phyloP scores from a whole-genome alignment of 768 basidiomycete species.

The Suillus bovinus region DNA sequence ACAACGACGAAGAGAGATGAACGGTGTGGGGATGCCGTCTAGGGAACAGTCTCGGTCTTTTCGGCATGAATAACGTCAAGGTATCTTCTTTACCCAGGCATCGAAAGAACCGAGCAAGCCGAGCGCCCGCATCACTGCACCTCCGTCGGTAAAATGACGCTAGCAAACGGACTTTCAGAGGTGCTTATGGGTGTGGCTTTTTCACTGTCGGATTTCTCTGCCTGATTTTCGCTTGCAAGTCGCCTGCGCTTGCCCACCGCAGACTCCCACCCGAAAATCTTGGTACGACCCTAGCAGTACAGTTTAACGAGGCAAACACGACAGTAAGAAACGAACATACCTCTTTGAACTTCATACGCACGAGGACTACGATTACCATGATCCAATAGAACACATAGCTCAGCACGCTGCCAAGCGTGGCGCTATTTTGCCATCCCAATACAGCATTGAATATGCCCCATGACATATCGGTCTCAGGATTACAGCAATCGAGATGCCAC shows the following conservation, averaged over 20 bases:
- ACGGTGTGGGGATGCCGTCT: no score
- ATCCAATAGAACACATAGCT: conserved; percentile 94
- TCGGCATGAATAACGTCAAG: no score
- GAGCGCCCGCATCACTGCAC: no score
- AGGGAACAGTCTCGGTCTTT: no score
- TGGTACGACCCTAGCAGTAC: conserved; percentile 57
- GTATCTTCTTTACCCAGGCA: no score
- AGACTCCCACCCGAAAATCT: conserved; percentile 56
- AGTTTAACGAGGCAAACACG: background rate
- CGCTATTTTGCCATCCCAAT: conserved; percentile 88
- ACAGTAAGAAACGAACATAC: conserved; percentile 29
- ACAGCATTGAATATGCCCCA: conserved; percentile 86
- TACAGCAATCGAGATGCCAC: conserved; percentile 87
- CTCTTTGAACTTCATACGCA: conserved; percentile 67
- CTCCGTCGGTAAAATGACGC: no score
- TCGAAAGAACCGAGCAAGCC: no score
- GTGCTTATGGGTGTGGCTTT: background rate
- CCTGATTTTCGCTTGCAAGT: conserved; percentile 23
- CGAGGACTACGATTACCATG: conserved; percentile 65
- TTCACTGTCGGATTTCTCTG: background rate
- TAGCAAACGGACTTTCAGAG: no score
- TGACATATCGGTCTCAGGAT: conserved; percentile 55
- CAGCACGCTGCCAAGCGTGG: conserved; percentile 79
- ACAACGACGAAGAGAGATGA: no score
- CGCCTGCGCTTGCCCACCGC: conserved; percentile 42